Conservation (phyloP, 2,329 filamentous ascomycete species). For the Mycocentrospora acerina region DNA sequence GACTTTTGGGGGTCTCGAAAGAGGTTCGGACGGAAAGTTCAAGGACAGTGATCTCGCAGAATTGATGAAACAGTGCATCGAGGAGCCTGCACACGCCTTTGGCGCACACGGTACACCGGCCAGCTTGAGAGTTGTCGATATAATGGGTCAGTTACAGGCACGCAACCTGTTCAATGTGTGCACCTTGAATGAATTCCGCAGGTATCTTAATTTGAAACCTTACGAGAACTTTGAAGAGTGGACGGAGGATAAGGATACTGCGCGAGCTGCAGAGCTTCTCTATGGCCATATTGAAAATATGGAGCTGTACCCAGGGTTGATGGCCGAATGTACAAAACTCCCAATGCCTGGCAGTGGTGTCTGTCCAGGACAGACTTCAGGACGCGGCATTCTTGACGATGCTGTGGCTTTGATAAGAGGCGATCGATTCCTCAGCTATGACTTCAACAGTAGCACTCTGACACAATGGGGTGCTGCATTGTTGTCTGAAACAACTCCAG, state of each 20-base stretch:
- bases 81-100: constrained; percentile 63
- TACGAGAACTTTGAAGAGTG: constrained; percentile 80
- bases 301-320: constrained; percentile 77
- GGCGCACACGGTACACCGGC: constrained; percentile 69
- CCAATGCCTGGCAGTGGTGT: constrained; percentile 65
- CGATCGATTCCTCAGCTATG: constrained; percentile 73
- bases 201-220: constrained; percentile 75
- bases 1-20: constrained; percentile 65
- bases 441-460: constrained; percentile 52
- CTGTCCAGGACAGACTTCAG: constrained; percentile 72
- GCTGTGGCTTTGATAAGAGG: constrained; percentile 73
- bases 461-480: constrained; percentile 54
- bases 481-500: constrained; percentile 40
- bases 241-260: constrained; percentile 72
- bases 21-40: constrained; percentile 67
- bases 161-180: constrained; percentile 71
- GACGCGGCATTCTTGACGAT: constrained; percentile 72
- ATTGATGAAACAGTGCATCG: constrained; percentile 65
- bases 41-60: constrained; percentile 73
- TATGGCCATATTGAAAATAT: constrained; percentile 79
- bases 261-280: constrained; percentile 55
- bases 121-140: constrained; percentile 71
- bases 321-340: constrained; percentile 74
- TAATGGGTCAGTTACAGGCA: constrained; percentile 75
- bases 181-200: constrained; percentile 79